Conservation (phyloP, 768 basidiomycete species). For the Lactarius akahatsu region DNA sequence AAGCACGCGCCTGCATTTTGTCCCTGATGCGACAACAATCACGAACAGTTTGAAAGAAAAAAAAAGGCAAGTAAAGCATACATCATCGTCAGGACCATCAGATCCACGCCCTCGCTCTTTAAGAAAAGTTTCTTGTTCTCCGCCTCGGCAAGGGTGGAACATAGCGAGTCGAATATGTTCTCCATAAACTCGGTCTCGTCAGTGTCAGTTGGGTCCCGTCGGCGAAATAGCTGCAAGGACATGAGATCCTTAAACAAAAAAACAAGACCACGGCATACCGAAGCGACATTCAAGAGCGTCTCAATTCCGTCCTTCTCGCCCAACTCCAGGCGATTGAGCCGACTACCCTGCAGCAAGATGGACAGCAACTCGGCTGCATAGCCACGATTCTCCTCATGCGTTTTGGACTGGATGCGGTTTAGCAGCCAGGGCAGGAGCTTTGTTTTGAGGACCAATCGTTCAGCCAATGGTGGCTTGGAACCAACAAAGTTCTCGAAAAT, state of each 20-base stretch:
- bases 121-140: slow-evolving; percentile 79
- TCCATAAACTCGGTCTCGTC: slow-evolving; percentile 99
- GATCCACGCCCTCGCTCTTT: slow-evolving; percentile 89
- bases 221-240: slow-evolving; percentile 72
- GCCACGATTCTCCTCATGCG: slow-evolving; percentile 85
- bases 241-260: slow-evolving; percentile 22
- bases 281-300: slow-evolving; percentile 66
- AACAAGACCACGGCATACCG: slow-evolving; percentile 50
- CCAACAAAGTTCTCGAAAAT: slow-evolving; percentile 92
- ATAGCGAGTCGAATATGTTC: slow-evolving; percentile 88
- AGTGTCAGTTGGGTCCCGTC: slow-evolving; percentile 75
- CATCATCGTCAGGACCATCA: slow-evolving; percentile 99
- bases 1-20: slow-evolving; percentile 74
- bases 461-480: slow-evolving; percentile 75
- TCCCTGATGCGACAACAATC: slow-evolving; percentile 51
- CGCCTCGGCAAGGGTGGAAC: slow-evolving; percentile 79
- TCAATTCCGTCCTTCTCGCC: slow-evolving; percentile 81
- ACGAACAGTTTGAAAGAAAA: slow-evolving; percentile 13
- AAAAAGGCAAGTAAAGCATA: slow-evolving; percentile 39
- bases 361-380: slow-evolving; percentile 95
- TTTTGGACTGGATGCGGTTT: slow-evolving; percentile 66
- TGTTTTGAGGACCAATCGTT: slow-evolving; percentile 70
- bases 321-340: slow-evolving; percentile 64
- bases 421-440: slow-evolving; percentile 77
- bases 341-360: slow-evolving; percentile 78